A percentile compares a stretch with the other conserved stretches of the same genome.
Conservation (phyloP, 345 rosid genomes). For the Anastatica hierochuntica region DNA sequence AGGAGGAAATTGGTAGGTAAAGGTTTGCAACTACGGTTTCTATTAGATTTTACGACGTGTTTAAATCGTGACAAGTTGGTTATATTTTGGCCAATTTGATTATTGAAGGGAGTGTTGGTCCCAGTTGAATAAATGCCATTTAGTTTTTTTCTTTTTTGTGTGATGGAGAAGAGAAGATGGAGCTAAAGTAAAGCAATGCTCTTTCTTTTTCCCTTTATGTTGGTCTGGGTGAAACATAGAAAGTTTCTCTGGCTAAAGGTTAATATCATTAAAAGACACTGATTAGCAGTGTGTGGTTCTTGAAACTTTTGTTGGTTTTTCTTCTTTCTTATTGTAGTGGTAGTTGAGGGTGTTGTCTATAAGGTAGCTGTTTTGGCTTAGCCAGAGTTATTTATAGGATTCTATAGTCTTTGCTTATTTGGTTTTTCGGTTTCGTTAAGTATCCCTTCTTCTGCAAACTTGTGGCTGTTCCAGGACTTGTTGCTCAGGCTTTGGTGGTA, state of each 20-base stretch:
- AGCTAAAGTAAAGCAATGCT: conserved; percentile 11
- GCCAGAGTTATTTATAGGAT: too few species aligned
- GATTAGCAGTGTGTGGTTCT: too few species aligned
- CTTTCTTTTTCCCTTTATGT: conserved; percentile 10
- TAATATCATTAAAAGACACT: too few species aligned
- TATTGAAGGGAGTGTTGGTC: conserved; percentile 1
- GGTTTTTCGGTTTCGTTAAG: too few species aligned
- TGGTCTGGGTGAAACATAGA: conserved; percentile 28
- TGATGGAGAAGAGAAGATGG: conserved; percentile 22
- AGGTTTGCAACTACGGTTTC: too few species aligned
- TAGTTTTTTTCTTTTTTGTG: conserved; percentile 17
- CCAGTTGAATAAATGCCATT: conserved; percentile 20
- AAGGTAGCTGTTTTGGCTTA: conserved; percentile 10
- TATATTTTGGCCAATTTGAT: too few species aligned
- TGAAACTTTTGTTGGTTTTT: too few species aligned
- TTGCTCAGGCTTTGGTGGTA: conserved; percentile 3
- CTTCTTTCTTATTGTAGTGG: neutral
- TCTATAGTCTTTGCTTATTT: too few species aligned
- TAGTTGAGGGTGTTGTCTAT: neutral
- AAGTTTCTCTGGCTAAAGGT: neutral
- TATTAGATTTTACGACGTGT: too few species aligned
- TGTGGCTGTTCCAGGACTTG: conserved; percentile 12
- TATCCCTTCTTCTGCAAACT: conserved; percentile 7
- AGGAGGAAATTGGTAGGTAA: too few species aligned
- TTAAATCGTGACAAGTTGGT: conserved; percentile 2